Conservation (phyloP, 2,329 filamentous ascomycete species). For the Aspergillus sojae region DNA sequence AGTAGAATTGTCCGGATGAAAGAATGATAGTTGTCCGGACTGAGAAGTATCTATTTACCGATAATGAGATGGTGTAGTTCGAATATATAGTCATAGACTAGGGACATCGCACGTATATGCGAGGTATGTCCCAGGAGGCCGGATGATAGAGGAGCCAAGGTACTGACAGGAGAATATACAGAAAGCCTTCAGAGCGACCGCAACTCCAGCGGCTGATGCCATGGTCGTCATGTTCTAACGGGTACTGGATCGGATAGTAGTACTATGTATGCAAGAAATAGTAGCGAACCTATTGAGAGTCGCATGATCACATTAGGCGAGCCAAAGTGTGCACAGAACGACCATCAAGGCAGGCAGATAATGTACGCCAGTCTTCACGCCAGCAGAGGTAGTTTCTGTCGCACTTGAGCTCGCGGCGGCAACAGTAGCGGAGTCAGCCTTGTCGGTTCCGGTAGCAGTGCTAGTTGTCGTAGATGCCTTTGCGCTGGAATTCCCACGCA, state of each 20-base stretch:
- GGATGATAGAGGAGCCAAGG: neutral
- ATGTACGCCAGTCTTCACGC: conserved; percentile 10
- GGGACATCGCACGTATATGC: neutral
- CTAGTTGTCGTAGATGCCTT: conserved; percentile 19
- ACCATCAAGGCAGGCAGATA: conserved; percentile 21
- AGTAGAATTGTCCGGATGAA: neutral
- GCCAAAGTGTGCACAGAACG: conserved; percentile 17
- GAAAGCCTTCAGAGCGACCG: neutral
- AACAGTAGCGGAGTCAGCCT: conserved; percentile 16
- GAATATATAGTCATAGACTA: neutral
- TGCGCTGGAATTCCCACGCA: conserved; percentile 14
- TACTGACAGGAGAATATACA: neutral
- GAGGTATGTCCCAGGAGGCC: neutral
- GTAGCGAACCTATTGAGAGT: neutral
- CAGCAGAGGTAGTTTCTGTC: conserved; percentile 2
- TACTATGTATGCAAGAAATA: neutral
- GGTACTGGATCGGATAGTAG: neutral
- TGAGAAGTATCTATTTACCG: neutral
- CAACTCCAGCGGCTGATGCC: neutral
- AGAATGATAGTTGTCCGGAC: neutral
- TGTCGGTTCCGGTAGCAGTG: conserved; percentile 14
- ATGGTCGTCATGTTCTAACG: neutral
- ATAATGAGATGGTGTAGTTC: neutral
- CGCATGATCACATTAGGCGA: conserved; percentile 2
- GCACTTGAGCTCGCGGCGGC: conserved; percentile 12